phyloP scores from a whole-genome alignment of 2,329 filamentous ascomycete genomes.

The Bipolaris cookei region DNA sequence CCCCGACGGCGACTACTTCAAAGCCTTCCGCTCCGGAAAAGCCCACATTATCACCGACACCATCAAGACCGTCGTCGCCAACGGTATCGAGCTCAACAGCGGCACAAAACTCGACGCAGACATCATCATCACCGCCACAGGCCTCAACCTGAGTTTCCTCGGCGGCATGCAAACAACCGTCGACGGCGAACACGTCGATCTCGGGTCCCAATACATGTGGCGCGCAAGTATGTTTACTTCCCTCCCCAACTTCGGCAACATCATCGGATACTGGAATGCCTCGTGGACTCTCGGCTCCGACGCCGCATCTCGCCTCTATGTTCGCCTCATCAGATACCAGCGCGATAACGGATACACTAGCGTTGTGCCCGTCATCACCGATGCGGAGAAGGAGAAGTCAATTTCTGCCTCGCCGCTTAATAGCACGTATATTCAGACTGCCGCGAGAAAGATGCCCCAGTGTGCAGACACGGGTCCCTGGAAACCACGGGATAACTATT shows the following conservation, averaged over 20 bases:
- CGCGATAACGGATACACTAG: slow-evolving; percentile 50
- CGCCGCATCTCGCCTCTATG: slow-evolving; percentile 57
- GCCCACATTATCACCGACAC: slow-evolving; percentile 62
- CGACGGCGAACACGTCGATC: slow-evolving; percentile 57
- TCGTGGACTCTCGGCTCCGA: slow-evolving; percentile 70
- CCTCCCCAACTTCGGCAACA: slow-evolving; percentile 65
- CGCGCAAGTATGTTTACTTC: slow-evolving; percentile 66
- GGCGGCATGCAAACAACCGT: slow-evolving; percentile 60
- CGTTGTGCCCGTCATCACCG: slow-evolving; percentile 55
- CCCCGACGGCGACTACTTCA: slow-evolving; percentile 66
- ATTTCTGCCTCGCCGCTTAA: slow-evolving; percentile 54
- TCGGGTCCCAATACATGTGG: slow-evolving; percentile 64
- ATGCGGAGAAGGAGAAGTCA: slow-evolving; percentile 49
- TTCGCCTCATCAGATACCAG: slow-evolving; percentile 61
- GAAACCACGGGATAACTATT: slow-evolving; percentile 53
- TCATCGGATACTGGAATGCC: slow-evolving; percentile 66
- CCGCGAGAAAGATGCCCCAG: slow-evolving; percentile 53
- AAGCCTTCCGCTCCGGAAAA: slow-evolving; percentile 57
- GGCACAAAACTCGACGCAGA: slow-evolving; percentile 62
- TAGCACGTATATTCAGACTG: slow-evolving; percentile 60
- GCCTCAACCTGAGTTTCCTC: slow-evolving; percentile 62
- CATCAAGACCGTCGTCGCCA: slow-evolving; percentile 58
- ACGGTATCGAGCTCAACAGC: slow-evolving; percentile 57
- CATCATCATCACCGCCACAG: slow-evolving; percentile 70
- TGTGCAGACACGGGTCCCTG: slow-evolving; percentile 55